A percentile compares a stretch with the other conserved stretches of the same genome.
phyloP scores from a whole-genome alignment of 2,329 filamentous ascomycete genomes.

The Fusarium caatingaense region DNA sequence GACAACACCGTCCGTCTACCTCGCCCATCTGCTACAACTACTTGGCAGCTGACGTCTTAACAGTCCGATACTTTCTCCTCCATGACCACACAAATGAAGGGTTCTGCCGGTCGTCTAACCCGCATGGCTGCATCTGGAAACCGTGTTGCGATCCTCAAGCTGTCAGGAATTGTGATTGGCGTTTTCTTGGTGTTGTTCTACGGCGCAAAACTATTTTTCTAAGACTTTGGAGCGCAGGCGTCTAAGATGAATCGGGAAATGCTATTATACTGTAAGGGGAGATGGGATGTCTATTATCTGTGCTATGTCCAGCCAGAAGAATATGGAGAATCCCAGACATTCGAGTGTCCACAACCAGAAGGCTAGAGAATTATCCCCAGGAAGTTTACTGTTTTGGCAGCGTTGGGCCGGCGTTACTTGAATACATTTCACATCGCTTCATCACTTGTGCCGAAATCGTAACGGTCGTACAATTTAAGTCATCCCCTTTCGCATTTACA shows the following conservation, averaged over 20 bases:
- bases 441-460: slow-evolving; percentile 7
- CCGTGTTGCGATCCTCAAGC: slow-evolving; percentile 88
- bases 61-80: slow-evolving; percentile 91
- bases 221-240: slow-evolving; percentile 31
- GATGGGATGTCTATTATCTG: background rate
- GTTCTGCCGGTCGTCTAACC: slow-evolving; percentile 82
- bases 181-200: slow-evolving; percentile 82
- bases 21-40: background rate
- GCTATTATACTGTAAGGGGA: slow-evolving; percentile 4
- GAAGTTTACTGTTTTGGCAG: slow-evolving; percentile 30
- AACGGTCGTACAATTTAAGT: slow-evolving; percentile 29
- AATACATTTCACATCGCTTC: slow-evolving; percentile 35
- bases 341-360: slow-evolving; percentile 3
- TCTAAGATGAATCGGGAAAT: background rate
- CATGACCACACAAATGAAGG: slow-evolving; percentile 84
- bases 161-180: slow-evolving; percentile 84
- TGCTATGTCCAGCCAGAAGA: background rate
- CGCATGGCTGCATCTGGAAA: slow-evolving; percentile 94
- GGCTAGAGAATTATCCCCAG: slow-evolving; percentile 5
- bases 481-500: slow-evolving; percentile 47
- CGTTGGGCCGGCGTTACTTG: slow-evolving; percentile 38
- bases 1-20: slow-evolving; percentile 77
- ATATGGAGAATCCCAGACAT: slow-evolving; percentile 3
- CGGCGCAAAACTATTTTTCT: slow-evolving; percentile 72
- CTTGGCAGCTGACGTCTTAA: slow-evolving; percentile 18